phyloP scores from a whole-genome alignment of 2,329 filamentous ascomycete genomes.

The Colletotrichum cereale region DNA sequence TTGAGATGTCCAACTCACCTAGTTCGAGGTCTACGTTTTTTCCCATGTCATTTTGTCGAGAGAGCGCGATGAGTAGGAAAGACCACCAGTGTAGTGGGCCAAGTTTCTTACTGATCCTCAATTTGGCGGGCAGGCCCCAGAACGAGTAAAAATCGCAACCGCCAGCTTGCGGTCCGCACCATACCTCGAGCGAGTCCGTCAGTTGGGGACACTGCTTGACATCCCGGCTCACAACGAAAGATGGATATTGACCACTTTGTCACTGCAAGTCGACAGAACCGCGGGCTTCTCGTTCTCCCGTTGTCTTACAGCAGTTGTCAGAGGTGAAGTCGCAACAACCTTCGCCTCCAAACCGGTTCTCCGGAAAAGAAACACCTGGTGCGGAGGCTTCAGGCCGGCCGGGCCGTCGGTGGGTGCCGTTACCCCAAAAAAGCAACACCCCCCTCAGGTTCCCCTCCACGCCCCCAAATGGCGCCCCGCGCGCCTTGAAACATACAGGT shows the following conservation, averaged over 20 bases:
- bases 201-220: neutral
- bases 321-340: neutral
- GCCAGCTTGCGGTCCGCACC: neutral
- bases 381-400: constrained; percentile 1
- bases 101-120: too few species aligned
- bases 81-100: too few species aligned
- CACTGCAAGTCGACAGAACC: neutral
- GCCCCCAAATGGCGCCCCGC: neutral
- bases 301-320: neutral
- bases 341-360: neutral
- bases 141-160: neutral
- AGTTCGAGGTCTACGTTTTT: neutral
- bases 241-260: neutral
- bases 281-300: too few species aligned
- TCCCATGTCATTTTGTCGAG: neutral
- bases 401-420: neutral
- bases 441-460: neutral
- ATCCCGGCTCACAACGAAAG: too few species aligned
- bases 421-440: neutral
- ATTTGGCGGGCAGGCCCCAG: too few species aligned
- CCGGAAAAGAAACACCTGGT: neutral
- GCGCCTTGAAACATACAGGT: neutral
- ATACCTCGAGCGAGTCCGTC: neutral
- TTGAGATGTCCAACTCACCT: neutral
- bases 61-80: neutral